Percentiles rank a stretch among this genome's conserved stretches.
These are phyloP conservation scores for Eimeria brunetti DNA, from an alignment of 169 alveolate genomes.

Conservation along the genomic window DNA sequence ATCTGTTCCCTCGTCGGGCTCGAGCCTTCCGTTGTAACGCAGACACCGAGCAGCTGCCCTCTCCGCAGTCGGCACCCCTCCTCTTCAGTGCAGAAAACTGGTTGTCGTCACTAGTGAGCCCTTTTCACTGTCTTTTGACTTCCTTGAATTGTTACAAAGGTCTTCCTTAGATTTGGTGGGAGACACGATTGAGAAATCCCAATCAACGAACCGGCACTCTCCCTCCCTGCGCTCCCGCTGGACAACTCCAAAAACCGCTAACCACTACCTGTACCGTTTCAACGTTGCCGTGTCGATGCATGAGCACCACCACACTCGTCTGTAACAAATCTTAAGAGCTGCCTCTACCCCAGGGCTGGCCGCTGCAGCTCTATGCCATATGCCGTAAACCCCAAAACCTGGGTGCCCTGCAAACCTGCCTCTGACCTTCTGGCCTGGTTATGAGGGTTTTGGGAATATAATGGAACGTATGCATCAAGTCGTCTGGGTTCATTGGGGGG, in stretches of 20 bases:
- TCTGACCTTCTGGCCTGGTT: not conserved
- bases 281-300: not conserved
- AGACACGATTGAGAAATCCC: not conserved
- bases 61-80: slow-evolving; percentile 14
- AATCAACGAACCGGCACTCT: not conserved
- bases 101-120: not conserved
- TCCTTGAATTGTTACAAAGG: not conserved
- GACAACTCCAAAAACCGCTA: not conserved
- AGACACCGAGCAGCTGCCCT: slow-evolving; percentile 40
- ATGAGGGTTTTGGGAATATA: not conserved
- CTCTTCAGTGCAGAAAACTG: not conserved
- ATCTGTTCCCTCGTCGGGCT: not conserved
- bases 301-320: not conserved
- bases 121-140: slow-evolving; percentile 3
- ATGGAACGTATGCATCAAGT: not conserved
- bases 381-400: not conserved
- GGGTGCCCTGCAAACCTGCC: not conserved
- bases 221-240: not conserved
- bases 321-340: not conserved
- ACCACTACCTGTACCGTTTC: not conserved
- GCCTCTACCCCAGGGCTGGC: not conserved
- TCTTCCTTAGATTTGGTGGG: not conserved
- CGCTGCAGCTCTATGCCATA: not conserved
- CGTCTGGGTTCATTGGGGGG: not conserved
- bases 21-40: not conserved